phyloP scores from a whole-genome alignment of 345 rosid genomes.

The Eucalyptus paniculata region DNA sequence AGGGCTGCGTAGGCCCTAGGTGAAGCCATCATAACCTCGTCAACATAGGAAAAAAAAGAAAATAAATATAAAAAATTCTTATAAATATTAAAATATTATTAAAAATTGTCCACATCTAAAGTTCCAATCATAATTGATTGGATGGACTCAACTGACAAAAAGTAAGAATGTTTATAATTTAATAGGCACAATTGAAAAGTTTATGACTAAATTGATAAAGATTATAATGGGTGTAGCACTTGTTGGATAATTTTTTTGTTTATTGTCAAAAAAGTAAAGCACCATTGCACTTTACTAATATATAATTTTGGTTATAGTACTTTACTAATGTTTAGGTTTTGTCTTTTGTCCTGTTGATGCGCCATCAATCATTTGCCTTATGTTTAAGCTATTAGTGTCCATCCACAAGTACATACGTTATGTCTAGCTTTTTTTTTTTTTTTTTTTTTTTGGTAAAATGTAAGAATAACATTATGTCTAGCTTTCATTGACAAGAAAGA shows the following conservation, averaged over 20 bases:
- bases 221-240: rapidly evolving
- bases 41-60: rapidly evolving
- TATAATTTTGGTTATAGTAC: background rate
- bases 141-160: rapidly evolving
- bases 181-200: rapidly evolving
- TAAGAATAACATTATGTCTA: conserved; percentile 24
- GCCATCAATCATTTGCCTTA: background rate
- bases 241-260: too few species aligned
- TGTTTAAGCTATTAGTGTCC: background rate
- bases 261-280: background rate
- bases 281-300: background rate
- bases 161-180: rapidly evolving
- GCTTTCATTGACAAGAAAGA: conserved; percentile 76
- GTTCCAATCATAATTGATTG: rapidly evolving
- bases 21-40: background rate
- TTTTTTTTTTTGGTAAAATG: too few species aligned
- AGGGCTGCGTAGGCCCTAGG: background rate
- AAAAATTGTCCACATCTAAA: rapidly evolving
- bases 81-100: too few species aligned
- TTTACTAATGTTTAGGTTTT: too few species aligned
- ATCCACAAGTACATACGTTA: background rate
- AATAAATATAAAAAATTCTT: too few species aligned
- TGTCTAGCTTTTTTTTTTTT: conserved; percentile 46
- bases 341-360: background rate
- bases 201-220: rapidly evolving